Conservation (phyloP, 805 yeast species). For the Peterozyma xylosa region DNA sequence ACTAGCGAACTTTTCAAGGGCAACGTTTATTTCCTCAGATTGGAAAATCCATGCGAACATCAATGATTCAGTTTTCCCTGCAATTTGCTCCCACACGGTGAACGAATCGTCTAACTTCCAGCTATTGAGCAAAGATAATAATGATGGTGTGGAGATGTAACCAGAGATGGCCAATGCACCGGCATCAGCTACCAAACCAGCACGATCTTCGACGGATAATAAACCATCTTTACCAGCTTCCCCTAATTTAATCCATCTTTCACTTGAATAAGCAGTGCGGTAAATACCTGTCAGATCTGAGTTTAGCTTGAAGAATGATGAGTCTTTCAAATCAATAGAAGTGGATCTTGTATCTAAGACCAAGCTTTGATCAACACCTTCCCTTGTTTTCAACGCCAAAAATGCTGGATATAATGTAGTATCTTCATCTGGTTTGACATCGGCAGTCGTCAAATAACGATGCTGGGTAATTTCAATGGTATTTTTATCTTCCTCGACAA, state of each 20-base stretch:
- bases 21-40: slow-evolving; percentile 36
- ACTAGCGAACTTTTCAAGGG: slow-evolving; percentile 47
- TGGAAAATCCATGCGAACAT: slow-evolving; percentile 67
- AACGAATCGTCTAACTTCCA: slow-evolving; percentile 46
- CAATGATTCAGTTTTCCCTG: slow-evolving; percentile 49
- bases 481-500: slow-evolving; percentile 32
- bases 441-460: slow-evolving; percentile 50
- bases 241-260: slow-evolving; percentile 45
- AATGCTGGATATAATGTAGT: slow-evolving; percentile 52
- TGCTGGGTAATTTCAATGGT: slow-evolving; percentile 36
- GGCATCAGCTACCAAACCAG: slow-evolving; percentile 59
- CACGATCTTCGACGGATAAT: slow-evolving; percentile 52
- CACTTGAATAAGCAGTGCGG: slow-evolving; percentile 49
- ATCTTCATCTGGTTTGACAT: slow-evolving; percentile 45
- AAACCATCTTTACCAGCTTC: slow-evolving; percentile 41
- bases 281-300: slow-evolving; percentile 69
- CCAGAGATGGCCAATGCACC: slow-evolving; percentile 49
- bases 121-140: slow-evolving; percentile 38
- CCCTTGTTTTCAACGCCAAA: slow-evolving; percentile 46
- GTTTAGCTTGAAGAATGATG: slow-evolving; percentile 55
- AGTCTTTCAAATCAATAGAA: slow-evolving; percentile 35
- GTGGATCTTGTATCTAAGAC: slow-evolving; percentile 31
- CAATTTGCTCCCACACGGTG: slow-evolving; percentile 43
- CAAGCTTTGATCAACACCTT: slow-evolving; percentile 52
- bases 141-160: slow-evolving; percentile 35